Evolutionary conservation across 768 basidiomycete genomes (phyloP).

Genomic region (Tremella mesenterica): DNA sequence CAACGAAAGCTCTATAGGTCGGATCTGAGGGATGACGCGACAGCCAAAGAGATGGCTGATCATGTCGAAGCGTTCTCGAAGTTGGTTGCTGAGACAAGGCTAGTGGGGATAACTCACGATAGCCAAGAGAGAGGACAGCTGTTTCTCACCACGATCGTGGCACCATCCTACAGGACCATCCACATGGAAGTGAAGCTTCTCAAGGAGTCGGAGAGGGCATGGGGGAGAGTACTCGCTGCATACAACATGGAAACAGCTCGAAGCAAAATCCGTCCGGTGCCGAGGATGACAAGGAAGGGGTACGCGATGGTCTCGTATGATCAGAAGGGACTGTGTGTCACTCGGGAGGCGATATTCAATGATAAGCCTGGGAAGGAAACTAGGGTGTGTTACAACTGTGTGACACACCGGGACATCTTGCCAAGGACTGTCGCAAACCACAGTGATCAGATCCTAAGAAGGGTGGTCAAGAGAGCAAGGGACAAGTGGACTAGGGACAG

Average conservation of each 20-base stretch:
- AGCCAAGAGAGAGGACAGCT: neutral
- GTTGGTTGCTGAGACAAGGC: neutral
- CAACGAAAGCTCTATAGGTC: neutral
- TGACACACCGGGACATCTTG: too few relatives aligned
- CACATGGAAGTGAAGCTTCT: neutral
- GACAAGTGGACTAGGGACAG: too few relatives aligned
- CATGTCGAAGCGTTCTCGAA: conserved; percentile 5
- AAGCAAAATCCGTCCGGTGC: too few relatives aligned
- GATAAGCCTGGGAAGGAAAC: too few relatives aligned
- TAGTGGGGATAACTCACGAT: neutral
- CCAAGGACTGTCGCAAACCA: too few relatives aligned
- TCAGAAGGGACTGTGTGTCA: too few relatives aligned
- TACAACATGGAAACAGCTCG: neutral
- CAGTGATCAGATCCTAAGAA: too few relatives aligned
- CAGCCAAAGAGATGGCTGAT: conserved; percentile 2
- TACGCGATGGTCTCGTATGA: too few relatives aligned
- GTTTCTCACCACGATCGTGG: neutral
- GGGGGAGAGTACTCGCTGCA: neutral
- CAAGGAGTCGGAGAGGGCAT: neutral
- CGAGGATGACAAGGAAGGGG: too few relatives aligned
- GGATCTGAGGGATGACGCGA: neutral
- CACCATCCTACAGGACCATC: neutral
- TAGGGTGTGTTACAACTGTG: too few relatives aligned
- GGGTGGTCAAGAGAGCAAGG: too few relatives aligned
- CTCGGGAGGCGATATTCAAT: too few relatives aligned